Evolutionary conservation across 768 basidiomycete species (phyloP), one percentile per base, ranked within the genome.

Genomic region (Scleroderma citrinum): DNA sequence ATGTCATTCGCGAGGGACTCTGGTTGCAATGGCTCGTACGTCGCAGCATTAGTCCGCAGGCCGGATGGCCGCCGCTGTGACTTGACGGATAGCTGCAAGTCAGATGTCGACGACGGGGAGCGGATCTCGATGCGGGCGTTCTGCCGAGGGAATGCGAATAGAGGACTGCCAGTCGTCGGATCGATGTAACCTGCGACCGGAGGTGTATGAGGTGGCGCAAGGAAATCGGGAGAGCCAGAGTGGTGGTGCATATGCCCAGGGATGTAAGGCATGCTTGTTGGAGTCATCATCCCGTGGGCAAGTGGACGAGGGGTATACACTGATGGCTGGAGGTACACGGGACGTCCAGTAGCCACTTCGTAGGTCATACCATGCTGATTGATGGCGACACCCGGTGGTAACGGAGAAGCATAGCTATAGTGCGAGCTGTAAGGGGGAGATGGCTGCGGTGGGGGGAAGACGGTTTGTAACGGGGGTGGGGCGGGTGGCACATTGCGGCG

Each of bases 291-390:
- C 13, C 76, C 69, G 51, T 77, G 80, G 56, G 83, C 74, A 48
- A 81, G 59, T 14, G 85, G 82, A n/a, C 79, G 82, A 44, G 83
- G 82, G 43, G 80, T 81, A 59, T 80, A 85, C 71, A 85, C 75
- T 17, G 80, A 76, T 12, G 76, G 72, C 53, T 82, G 77, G 24
- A 91, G 72, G 57, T 84, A 85, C 30, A 92, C 82, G 11, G 87
- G 79, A 34, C 86, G 87, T 35, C 90, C 90, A 5, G 87, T 90
- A 13, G 87, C 81, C 45, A 90, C 61, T 64, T 92, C 89, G 60
- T 83, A 91, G n/a, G 87, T 74, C 69, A 88, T 75, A 29, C 89
- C 89, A 51, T 86, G 82, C 47, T 81, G 78, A 55, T 82, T 82
- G 60, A 89, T 68, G 13, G 76, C 87, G 44, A 90, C 75, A 42